Evolutionary conservation across 2,329 filamentous ascomycete genomes (phyloP), one percentile per base, ranked within the genome.

Genomic region (Mycosphaerella sp.): DNA sequence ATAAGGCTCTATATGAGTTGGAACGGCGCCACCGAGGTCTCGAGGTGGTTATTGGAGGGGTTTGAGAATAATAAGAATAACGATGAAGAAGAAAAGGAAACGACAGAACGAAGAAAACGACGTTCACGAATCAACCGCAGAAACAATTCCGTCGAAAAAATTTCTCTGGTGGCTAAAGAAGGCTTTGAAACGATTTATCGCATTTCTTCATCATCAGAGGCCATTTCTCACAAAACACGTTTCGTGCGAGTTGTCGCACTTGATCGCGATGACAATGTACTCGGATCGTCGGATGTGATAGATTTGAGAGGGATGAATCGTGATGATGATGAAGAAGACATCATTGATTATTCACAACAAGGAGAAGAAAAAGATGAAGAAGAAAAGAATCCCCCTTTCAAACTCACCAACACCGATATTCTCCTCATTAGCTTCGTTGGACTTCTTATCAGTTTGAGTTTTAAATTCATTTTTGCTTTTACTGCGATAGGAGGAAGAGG

Each of bases 1-100:
- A 38, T 42, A 4, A 67, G 61, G 0, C 65, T 58, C 31, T 81
- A 78, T 63, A 76, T 80, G 3, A 79, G 74, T 10, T 76, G 74
- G 74, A 74, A 74, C 51, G 74, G 74, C 2, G 72, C 73, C 0
- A 76, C 74, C 0, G 73, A 75, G 47, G 64, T 75, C n/a, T 57
- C 54, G 8, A 60, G 55, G 1, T 76, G 79, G 80, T 63, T 71
- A 9, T 75, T 80, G 21, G 21, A 21, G 21, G 21, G 21, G 53
- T 75, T 74, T 57, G 71, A 56, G 11, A 55, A 53, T 3, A 40
- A 51, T 57, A 71, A 56, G 11, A 55, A 53, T 3, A 40, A 51
- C 31, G 45, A n/a, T 36, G 49, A 57, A 29, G 21, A 21, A 2
- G 55, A 54, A 34, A 32, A 48, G 34, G 48, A 42, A 9, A 39